These are phyloP conservation scores for Penicillium macrosclerotiorum DNA, from an alignment of 495 filamentous ascomycete species.

Conservation along the genomic window DNA sequence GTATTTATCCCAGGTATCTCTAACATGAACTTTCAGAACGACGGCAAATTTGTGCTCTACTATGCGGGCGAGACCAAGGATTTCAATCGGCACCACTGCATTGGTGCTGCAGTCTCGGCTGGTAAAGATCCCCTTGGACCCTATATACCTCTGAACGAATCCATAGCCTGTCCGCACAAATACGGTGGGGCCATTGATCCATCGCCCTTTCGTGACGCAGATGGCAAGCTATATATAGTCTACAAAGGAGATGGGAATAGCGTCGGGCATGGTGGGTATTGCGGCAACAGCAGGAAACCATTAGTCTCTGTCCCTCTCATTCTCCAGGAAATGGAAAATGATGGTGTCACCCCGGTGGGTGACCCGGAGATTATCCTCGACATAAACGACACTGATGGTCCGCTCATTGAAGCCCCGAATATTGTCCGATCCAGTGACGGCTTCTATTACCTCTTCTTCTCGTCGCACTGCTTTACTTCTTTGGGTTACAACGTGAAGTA, in stretches of 20 bases:
- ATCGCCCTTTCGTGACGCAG: constrained; percentile 47
- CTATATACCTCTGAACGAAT: constrained; percentile 38
- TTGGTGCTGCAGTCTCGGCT: constrained; percentile 48
- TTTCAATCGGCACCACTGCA: constrained; percentile 43
- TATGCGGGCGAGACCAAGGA: constrained; percentile 46
- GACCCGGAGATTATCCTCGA: constrained; percentile 50
- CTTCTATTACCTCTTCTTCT: constrained; percentile 59
- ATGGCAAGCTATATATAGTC: constrained; percentile 51
- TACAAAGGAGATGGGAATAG: constrained; percentile 64
- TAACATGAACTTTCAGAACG: constrained; percentile 21
- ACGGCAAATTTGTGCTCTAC: constrained; percentile 54
- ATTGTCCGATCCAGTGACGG: constrained; percentile 45
- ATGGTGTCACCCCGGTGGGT: constrained; percentile 52
- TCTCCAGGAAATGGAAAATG: constrained; percentile 51
- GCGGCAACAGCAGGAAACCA: constrained; percentile 48
- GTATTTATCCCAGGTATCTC: background rate
- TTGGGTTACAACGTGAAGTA: constrained; percentile 56
- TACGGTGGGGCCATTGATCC: constrained; percentile 59
- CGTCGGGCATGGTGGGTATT: constrained; percentile 53
- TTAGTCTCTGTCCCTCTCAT: constrained; percentile 52
- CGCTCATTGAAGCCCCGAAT: constrained; percentile 58
- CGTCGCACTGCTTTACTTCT: constrained; percentile 52
- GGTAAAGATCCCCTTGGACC: constrained; percentile 43
- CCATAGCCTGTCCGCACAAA: constrained; percentile 47
- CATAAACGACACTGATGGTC: constrained; percentile 52